A percentile compares a stretch with the other conserved stretches of the same genome.
Evolutionary conservation across 345 rosid species (phyloP).

Genomic region (Dimocarpus longan): DNA sequence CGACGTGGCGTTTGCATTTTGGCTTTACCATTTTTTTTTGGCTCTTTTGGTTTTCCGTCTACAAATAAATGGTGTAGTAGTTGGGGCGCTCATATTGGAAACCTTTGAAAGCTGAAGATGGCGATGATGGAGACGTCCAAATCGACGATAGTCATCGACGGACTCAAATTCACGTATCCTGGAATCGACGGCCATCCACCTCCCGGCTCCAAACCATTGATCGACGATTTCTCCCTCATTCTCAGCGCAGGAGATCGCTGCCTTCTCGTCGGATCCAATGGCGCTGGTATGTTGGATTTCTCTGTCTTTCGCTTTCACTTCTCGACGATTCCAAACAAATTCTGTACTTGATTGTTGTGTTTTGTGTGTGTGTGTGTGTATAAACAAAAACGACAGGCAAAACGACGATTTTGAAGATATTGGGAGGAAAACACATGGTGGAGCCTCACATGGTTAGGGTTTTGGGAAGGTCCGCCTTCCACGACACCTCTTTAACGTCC

Average conservation of each 20-base stretch:
- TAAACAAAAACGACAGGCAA: conserved; percentile 47
- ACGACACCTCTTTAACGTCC: conserved; percentile 79
- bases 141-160: conserved; percentile 66
- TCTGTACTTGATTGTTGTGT: neutral
- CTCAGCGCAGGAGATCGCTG: conserved; percentile 74
- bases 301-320: neutral
- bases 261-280: conserved; percentile 98
- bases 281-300: conserved; percentile 62
- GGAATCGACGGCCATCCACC: conserved; percentile 98
- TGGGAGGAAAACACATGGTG: conserved; percentile 98
- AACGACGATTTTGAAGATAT: conserved; percentile 86
- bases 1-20: neutral
- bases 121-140: conserved; percentile 35
- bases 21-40: neutral
- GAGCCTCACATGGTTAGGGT: conserved; percentile 93
- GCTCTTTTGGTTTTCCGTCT: neutral
- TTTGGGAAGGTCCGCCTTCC: conserved; percentile 87
- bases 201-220: conserved; percentile 73
- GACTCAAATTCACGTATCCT: conserved; percentile 87
- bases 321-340: neutral
- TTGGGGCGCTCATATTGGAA: neutral
- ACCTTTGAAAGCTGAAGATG: conserved; percentile 28
- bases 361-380: neutral
- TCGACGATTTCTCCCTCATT: conserved; percentile 65
- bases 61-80: neutral